Evolutionary conservation across 2,329 filamentous ascomycete genomes (phyloP).

Genomic region (Arthrobotrys entomopaga): DNA sequence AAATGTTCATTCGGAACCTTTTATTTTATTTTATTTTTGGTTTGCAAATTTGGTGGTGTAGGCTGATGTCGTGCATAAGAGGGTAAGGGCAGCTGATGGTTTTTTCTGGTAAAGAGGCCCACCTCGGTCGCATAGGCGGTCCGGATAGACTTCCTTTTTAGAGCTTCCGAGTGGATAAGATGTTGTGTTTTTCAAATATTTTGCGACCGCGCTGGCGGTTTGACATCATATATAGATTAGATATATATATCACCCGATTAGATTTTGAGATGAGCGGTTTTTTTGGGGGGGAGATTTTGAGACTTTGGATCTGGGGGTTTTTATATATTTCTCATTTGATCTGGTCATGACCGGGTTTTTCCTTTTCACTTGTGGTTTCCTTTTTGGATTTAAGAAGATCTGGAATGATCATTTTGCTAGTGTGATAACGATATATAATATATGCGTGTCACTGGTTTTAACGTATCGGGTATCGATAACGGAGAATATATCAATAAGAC

Average conservation of each 20-base stretch:
- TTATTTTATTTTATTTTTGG: no score
- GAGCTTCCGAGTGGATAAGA: neutral
- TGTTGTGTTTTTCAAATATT: neutral
- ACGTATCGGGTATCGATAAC: conserved; percentile 4
- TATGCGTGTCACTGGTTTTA: no score
- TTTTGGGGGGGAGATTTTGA: conserved; percentile 10
- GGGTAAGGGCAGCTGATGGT: conserved; percentile 33
- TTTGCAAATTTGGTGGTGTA: conserved; percentile 15
- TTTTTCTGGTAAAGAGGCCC: neutral
- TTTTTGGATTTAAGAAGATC: neutral
- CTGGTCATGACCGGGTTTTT: conserved; percentile 29
- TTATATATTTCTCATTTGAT: conserved; percentile 39
- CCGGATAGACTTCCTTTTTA: conserved; percentile 9
- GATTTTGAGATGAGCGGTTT: conserved; percentile 10
- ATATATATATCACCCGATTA: conserved; percentile 9
- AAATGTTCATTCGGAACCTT: conserved; percentile 15
- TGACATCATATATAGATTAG: no score
- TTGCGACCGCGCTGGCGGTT: neutral
- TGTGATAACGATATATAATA: neutral
- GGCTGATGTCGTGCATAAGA: conserved; percentile 34
- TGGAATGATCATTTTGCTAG: neutral
- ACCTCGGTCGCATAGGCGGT: neutral
- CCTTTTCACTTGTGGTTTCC: neutral
- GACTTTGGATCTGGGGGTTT: conserved; percentile 3
- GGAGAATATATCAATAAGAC: neutral